Base-by-base conservation (phyloP, 2,329 filamentous ascomycete genomes). In the Curvularia sp. region DNA sequence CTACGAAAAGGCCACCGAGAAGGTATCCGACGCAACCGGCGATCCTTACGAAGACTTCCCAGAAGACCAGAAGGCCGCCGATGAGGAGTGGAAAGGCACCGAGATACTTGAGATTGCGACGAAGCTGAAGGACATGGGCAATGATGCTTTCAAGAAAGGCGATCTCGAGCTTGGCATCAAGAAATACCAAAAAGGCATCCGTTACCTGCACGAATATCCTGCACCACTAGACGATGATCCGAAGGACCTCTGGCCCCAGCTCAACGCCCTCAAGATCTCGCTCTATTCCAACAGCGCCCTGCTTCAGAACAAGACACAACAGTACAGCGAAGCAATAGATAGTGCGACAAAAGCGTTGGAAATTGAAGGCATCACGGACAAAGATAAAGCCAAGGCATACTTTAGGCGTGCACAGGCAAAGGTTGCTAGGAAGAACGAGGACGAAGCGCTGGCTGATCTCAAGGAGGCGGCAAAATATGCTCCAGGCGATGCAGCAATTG, bases 1-100 rank as follows among this genome's bases (percentile, higher is more conserved):
- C 42, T 89, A 90, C 65, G 82, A 87, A 21, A 81, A 86, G 55
- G 87, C 87, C 64, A 86, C 86, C 52, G 84, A 87, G 69, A 92
- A 90, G 79, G 79, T 83, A 34, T 84, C 91, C 55, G 94, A 98
- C 75, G 82, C 86, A 52, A 92, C 91, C 13, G 95, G 95, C 63
- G 95, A 99, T 80, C 85, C 88, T 5, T 97, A 96, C 80, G 94
- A 98, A 81, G 95, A 98, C 77, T 98, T 91, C 80, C 95, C 95
- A 32, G 93, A 97, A 75, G 95, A 99, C 80, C 87, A 89, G 47
- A 72, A 71, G 69, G 78, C 80, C 61, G 59, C 49, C 28, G 81
- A 84, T 47, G 80, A 86, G 53, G 82, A 88, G 53, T 84, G 93
- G 62, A 85, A 87, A 49, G 89, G 89, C 13, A 75, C 83, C 18